A percentile compares a stretch with the other conserved stretches of the same genome.
Conservation (phyloP, 1,284 basidiomycete genomes). For the Omphalotus olearius region DNA sequence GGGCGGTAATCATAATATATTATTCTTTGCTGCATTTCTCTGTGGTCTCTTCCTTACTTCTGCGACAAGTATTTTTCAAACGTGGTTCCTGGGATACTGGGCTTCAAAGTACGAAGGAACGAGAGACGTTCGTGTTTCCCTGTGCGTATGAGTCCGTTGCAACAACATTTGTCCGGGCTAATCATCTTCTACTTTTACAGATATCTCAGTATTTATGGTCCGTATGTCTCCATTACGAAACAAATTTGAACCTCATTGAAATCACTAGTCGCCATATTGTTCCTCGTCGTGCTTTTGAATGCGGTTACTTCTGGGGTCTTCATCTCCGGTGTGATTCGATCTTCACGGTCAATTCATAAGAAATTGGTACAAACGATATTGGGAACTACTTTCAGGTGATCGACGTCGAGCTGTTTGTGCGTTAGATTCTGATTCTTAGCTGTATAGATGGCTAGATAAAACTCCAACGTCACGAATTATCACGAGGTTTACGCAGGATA, state of each 20-base stretch:
- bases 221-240: constrained; percentile 32
- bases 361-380: constrained; percentile 52
- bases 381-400: constrained; percentile 46
- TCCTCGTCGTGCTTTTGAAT: constrained; percentile 19
- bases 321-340: constrained; percentile 40
- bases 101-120: constrained; percentile 43
- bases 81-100: constrained; percentile 48
- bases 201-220: constrained; percentile 44
- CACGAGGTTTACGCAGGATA: constrained; percentile 40
- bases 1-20: constrained; percentile 34
- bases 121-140: constrained; percentile 39
- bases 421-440: not conserved
- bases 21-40: constrained; percentile 33
- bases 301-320: constrained; percentile 18
- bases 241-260: constrained; percentile 20
- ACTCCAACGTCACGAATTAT: constrained; percentile 48
- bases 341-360: constrained; percentile 54
- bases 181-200: constrained; percentile 18
- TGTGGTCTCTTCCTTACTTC: constrained; percentile 22
- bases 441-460: constrained; percentile 43
- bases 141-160: constrained; percentile 26
- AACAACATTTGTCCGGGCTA: not conserved
- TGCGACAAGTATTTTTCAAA: constrained; percentile 29
- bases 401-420: not conserved
- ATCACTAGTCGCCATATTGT: constrained; percentile 14